Conservation (phyloP, 495 filamentous ascomycete genomes). For the Penicillium steckii region DNA sequence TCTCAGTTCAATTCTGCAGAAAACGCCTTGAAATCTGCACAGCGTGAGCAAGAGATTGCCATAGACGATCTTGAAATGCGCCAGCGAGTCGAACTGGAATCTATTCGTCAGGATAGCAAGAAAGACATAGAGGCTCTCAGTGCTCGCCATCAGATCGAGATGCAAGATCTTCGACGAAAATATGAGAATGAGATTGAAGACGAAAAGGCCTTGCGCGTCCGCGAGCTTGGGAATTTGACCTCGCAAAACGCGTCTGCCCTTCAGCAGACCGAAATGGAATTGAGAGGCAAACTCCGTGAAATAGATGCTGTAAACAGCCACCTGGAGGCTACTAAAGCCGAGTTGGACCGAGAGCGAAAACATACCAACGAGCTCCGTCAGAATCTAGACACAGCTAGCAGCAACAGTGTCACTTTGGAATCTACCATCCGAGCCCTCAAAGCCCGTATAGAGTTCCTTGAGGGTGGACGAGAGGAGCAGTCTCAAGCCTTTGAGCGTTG, state of each 20-base stretch:
- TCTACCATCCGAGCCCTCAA: slow-evolving; percentile 70
- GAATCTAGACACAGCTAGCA: slow-evolving; percentile 62
- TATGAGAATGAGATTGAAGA: slow-evolving; percentile 62
- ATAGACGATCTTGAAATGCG: slow-evolving; percentile 56
- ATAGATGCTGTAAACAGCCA: slow-evolving; percentile 52
- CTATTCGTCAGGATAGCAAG: slow-evolving; percentile 36
- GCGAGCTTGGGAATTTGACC: slow-evolving; percentile 66
- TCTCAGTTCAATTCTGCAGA: slow-evolving; percentile 42
- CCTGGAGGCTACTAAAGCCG: slow-evolving; percentile 51
- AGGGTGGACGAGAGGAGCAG: slow-evolving; percentile 83
- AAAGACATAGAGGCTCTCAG: slow-evolving; percentile 38
- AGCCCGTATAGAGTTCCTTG: slow-evolving; percentile 80
- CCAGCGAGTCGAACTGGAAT: slow-evolving; percentile 49
- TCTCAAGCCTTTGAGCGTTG: slow-evolving; percentile 75
- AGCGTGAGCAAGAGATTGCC: slow-evolving; percentile 53
- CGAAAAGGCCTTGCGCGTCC: slow-evolving; percentile 54
- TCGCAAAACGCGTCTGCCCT: slow-evolving; percentile 59
- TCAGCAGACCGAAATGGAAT: slow-evolving; percentile 60
- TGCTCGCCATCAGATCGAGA: slow-evolving; percentile 47
- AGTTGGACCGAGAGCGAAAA: slow-evolving; percentile 62
- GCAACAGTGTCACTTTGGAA: slow-evolving; percentile 66
- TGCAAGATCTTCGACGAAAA: slow-evolving; percentile 46
- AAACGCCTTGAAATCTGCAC: slow-evolving; percentile 47
- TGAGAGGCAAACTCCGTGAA: slow-evolving; percentile 62
- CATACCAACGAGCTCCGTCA: slow-evolving; percentile 54